Evolutionary conservation across 2,329 filamentous ascomycete genomes (phyloP), one percentile per base, ranked within the genome.

Genomic region (Fusarium subtropicale): DNA sequence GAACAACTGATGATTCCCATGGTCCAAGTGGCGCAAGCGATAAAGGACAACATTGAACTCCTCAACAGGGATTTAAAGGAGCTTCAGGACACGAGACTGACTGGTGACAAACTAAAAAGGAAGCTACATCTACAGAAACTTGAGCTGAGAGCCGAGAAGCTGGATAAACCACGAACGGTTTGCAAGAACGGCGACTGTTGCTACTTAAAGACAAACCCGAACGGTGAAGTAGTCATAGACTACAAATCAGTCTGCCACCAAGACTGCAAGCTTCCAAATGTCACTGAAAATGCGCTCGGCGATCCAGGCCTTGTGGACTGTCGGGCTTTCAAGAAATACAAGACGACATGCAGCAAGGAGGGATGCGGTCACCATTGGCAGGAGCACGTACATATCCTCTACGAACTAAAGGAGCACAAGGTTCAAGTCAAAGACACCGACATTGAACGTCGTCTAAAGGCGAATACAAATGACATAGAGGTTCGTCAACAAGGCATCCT

Each of bases 211-310:
- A 45, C 46, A 2, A 60, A 54, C 12, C 26, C 48, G 0, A 41
- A 50, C 3, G 64, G 51, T 1, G 57, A 60, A 4, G 31, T 61
- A 16, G 33, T 58, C 1, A 39, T 46, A 0, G 39, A 67, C 7
- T 71, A 74, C 28, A 72, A 59, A n/a, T 63, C 59, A 4, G 44
- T 56, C 3, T 74, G 71, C 0, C 71, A 74, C 28, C 10, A 26
- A 1, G 33, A 12, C 3, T 73, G 71, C 50, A 51, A 20, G 2
- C 51, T 74, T 1, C 2, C 34, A 3, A 60, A 52, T 26, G 69
- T 73, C 7, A 53, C 15, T 0, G 42, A 59, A 13, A 58, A 68
- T 5, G 33, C 18, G 1, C 20, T 55, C 1, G 66, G 55, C 1
- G 22, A 54, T 2, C 41, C 44, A 12, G 66, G 38, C 4, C 47